Conservation (phyloP, 257 asterid species). For the Petunia axillaris region DNA sequence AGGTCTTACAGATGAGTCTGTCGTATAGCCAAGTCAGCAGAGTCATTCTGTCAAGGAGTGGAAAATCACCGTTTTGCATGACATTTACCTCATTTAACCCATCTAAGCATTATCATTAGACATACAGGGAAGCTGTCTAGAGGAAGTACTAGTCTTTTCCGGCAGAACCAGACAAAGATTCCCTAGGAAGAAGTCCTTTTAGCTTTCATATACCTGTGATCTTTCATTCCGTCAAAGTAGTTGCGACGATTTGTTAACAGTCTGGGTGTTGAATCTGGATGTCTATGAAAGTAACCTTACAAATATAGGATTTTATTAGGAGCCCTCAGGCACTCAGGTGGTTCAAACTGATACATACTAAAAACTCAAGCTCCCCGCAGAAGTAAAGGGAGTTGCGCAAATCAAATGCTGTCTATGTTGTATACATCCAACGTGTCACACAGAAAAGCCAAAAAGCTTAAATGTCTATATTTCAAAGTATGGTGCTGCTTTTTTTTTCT, state of each 20-base stretch:
- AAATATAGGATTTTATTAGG: neutral
- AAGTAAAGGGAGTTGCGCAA: neutral
- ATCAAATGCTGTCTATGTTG: neutral
- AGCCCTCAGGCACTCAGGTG: neutral
- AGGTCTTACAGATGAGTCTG: neutral
- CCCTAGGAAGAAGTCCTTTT: neutral
- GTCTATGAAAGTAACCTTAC: constrained; percentile 2
- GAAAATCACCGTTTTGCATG: constrained; percentile 6
- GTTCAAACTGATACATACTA: neutral
- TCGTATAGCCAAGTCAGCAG: neutral
- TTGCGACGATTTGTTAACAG: constrained; percentile 9
- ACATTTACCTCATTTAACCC: neutral
- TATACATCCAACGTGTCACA: constrained; percentile 14
- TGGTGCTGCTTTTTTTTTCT: too few relatives aligned
- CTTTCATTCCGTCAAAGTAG: neutral
- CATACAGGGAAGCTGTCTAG: neutral
- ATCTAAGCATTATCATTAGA: neutral
- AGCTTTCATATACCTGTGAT: neutral
- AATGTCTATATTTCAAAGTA: neutral
- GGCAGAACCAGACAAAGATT: constrained; percentile 1
- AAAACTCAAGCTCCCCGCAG: constrained; percentile 5
- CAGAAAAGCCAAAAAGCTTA: neutral
- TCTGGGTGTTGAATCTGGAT: neutral
- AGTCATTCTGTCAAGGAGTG: neutral
- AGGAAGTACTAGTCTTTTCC: neutral